Conservation (phyloP, 75 land plant genomes). For the Pinus tabuliformis region DNA sequence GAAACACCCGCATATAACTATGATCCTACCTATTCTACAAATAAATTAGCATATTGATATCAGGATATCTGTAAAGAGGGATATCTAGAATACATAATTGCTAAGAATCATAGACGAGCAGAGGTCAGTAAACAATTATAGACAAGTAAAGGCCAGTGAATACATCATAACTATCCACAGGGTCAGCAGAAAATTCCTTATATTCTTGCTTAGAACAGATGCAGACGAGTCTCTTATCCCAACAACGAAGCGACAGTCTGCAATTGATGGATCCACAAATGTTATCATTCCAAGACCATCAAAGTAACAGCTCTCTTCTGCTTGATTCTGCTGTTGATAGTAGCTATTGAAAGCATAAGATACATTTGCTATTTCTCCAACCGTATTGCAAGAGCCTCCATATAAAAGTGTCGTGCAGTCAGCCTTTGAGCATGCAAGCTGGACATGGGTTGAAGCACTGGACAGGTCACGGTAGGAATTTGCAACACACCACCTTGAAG, state of each 20-base stretch:
- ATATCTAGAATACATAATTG: too few relatives aligned
- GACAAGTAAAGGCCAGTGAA: too few relatives aligned
- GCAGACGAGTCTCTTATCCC: slow-evolving; percentile 34
- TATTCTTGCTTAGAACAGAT: neutral
- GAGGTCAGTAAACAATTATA: too few relatives aligned
- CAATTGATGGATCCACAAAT: slow-evolving; percentile 67
- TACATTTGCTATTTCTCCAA: slow-evolving; percentile 52
- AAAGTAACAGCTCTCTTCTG: slow-evolving; percentile 51
- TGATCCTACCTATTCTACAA: too few relatives aligned
- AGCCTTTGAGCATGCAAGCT: slow-evolving; percentile 65
- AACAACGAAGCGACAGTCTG: slow-evolving; percentile 66
- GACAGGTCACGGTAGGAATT: slow-evolving; percentile 46
- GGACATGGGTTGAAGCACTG: slow-evolving; percentile 43
- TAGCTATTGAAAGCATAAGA: slow-evolving; percentile 94
- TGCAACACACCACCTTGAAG: slow-evolving; percentile 86
- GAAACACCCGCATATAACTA: too few relatives aligned
- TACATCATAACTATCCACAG: too few relatives aligned
- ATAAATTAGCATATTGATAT: too few relatives aligned
- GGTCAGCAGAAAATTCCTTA: too few relatives aligned
- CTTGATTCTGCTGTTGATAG: slow-evolving; percentile 69
- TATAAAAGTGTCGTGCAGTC: slow-evolving; percentile 71
- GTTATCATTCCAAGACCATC: slow-evolving; percentile 67
- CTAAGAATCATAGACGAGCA: too few relatives aligned
- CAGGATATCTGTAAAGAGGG: too few relatives aligned
- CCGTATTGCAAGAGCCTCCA: slow-evolving; percentile 75